Evolutionary conservation across 305 asterid species (phyloP), one percentile per base, ranked within the genome.

Genomic region (Solanum hybrid): DNA sequence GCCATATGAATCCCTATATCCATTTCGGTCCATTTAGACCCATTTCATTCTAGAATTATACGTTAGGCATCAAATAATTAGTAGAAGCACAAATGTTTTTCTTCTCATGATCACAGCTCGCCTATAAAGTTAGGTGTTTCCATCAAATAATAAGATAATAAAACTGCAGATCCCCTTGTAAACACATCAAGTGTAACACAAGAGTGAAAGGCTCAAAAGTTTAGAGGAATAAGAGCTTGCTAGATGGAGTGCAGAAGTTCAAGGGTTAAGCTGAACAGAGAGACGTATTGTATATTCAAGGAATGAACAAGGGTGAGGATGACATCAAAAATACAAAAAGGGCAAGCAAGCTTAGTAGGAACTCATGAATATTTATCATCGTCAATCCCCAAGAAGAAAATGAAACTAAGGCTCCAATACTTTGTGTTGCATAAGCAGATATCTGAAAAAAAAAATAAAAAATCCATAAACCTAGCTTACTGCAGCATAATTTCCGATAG

Each of bases 401-500:
- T 27, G 27, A 19, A 38, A 80, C 69, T 38, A 80, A 42, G 87
- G 38, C 26, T 42, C 35, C 72, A 82, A 42, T 7, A 71, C 34
- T 12, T 86, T 69, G 4, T 69, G 81, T 17, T 69, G 12, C 60
- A 32, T 35, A 26, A 66, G 42, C 35, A 26, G 80, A 86, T 36
- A 34, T 66, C 26, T 24, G 78, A 0, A 45, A 45, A 45, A 5
- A 69, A 11, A 12, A 40, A 0, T 34, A 64, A 13, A 71, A n/a
- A 24, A 26, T 40, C 75, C 45, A 31, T 29, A 77, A 72, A 8
- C 80, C 29, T 51, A 89, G 75, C 98, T 92, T 90, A 97, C 99
- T 60, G 98, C 95, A 91, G 99, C 99, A 94, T 97, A 97, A 86
- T 97, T 97, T 90, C 99, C 99, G 32, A 97, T 93, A 60, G 99